These are phyloP conservation scores for Diaporthe caulivora DNA, from an alignment of 2,329 filamentous ascomycete genomes.

Conservation along the genomic window DNA sequence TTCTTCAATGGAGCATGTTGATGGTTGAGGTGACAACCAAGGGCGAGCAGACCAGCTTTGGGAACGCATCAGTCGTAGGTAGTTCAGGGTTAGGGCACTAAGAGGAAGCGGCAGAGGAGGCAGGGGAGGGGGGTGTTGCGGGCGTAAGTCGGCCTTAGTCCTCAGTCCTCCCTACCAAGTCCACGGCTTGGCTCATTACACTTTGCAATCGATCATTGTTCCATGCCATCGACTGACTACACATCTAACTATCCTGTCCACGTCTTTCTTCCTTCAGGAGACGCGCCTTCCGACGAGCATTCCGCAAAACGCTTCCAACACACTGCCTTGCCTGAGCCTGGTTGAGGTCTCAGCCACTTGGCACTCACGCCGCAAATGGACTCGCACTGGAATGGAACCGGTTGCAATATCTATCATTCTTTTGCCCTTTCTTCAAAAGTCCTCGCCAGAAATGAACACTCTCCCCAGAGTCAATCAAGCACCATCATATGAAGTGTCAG, in stretches of 20 bases:
- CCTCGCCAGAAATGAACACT: not conserved
- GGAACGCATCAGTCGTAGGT: not conserved
- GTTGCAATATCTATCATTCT: not conserved
- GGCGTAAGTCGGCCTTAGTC: not conserved
- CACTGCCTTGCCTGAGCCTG: not conserved
- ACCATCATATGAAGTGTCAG: not conserved
- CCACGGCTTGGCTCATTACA: too few species aligned
- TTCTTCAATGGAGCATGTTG: not conserved
- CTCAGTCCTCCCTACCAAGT: not conserved
- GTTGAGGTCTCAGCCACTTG: constrained; percentile 5
- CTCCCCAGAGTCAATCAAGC: not conserved
- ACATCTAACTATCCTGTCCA: too few species aligned
- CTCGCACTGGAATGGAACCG: not conserved
- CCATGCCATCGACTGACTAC: not conserved
- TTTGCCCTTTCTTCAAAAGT: not conserved
- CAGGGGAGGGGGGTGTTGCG: not conserved
- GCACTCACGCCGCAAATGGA: not conserved
- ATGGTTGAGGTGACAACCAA: not conserved
- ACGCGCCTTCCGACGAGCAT: not conserved
- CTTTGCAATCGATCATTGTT: not conserved
- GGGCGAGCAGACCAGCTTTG: not conserved
- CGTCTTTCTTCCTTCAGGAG: not conserved
- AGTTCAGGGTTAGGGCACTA: not conserved
- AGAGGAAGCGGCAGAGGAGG: not conserved
- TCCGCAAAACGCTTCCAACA: not conserved